phyloP scores from a whole-genome alignment of 2,329 filamentous ascomycete genomes.

The Oidium heveae region DNA sequence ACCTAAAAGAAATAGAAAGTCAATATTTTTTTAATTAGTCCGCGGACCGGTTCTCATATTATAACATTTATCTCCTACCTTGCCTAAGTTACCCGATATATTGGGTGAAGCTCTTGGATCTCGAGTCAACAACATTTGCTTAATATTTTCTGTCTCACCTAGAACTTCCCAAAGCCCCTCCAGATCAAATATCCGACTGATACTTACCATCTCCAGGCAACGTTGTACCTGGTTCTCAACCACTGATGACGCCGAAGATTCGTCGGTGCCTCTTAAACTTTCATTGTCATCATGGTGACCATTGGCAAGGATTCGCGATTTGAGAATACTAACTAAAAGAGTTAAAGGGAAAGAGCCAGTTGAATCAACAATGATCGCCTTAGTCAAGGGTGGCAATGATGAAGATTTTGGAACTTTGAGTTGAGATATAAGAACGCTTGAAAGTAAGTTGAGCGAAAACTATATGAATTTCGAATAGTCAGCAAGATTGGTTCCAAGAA shows the following conservation, averaged over 20 bases:
- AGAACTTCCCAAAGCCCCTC: conserved; percentile 32
- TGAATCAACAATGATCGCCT: conserved; percentile 11
- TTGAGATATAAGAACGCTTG: conserved; percentile 7
- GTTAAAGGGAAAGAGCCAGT: conserved; percentile 11
- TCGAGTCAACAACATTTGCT: too few species aligned
- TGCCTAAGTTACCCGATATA: too few species aligned
- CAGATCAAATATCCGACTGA: conserved; percentile 32
- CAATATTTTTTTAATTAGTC: too few species aligned
- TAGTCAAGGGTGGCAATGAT: conserved; percentile 1
- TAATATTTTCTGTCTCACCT: conserved; percentile 17
- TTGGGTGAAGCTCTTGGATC: too few species aligned
- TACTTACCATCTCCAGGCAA: conserved; percentile 23
- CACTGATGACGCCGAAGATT: not conserved
- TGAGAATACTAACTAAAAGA: conserved; percentile 10
- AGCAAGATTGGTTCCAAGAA: not conserved
- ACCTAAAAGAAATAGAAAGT: too few species aligned
- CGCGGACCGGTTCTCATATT: too few species aligned
- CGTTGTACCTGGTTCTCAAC: conserved; percentile 5
- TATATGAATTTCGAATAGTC: conserved; percentile 1
- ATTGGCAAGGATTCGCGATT: conserved; percentile 4
- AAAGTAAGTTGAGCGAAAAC: conserved; percentile 11
- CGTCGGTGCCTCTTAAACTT: not conserved
- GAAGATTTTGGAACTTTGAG: not conserved
- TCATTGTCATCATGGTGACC: not conserved
- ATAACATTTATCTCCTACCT: too few species aligned